Percentiles rank a stretch among this genome's conserved stretches.
Evolutionary conservation across 148 eudicot species (phyloP).

Genomic region (Rhododendron griersonianum): DNA sequence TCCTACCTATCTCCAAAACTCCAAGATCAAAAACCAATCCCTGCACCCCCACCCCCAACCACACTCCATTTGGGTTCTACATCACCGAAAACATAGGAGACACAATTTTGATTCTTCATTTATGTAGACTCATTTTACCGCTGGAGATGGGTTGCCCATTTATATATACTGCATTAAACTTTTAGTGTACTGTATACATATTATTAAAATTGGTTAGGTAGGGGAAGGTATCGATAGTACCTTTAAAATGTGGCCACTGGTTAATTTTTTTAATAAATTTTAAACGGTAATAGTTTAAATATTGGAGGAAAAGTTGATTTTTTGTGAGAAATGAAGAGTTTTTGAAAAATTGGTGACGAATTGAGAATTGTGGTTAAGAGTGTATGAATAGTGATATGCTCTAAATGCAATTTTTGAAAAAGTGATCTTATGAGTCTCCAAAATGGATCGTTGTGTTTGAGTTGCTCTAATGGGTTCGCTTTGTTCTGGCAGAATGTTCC

Average conservation of each 20-base stretch:
- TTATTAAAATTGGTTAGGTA: neutral
- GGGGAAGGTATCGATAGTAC: neutral
- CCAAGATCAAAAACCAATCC: neutral
- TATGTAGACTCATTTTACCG: neutral
- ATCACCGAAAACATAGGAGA: neutral
- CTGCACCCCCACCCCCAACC: neutral
- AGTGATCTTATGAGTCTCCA: neutral
- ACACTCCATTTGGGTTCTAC: neutral
- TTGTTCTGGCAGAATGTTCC: constrained; percentile 63
- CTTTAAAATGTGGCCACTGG: neutral
- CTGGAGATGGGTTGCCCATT: neutral
- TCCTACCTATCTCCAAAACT: neutral
- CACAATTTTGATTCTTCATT: neutral
- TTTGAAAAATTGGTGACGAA: neutral
- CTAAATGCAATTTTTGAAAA: neutral
- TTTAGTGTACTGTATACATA: neutral
- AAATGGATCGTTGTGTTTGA: neutral
- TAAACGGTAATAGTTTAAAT: neutral
- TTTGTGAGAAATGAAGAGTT: neutral
- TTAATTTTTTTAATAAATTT: neutral
- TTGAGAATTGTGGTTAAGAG: neutral
- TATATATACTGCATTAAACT: neutral
- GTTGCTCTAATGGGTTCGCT: neutral
- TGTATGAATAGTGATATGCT: neutral
- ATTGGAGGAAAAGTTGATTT: neutral